phyloP scores from a whole-genome alignment of 768 basidiomycete species.

The Boletus sp. region DNA sequence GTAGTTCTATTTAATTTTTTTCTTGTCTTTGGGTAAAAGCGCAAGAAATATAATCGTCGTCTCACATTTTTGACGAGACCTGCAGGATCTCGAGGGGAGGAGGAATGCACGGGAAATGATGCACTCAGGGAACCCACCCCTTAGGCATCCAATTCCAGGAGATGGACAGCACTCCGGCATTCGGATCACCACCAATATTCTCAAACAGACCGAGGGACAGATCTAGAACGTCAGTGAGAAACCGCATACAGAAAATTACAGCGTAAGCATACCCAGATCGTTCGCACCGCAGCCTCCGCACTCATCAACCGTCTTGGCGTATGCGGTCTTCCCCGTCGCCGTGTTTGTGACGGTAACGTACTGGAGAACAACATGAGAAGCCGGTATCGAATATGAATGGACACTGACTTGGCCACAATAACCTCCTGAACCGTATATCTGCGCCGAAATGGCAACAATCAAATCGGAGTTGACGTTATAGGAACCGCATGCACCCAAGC shows the following conservation, averaged over 20 bases:
- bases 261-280: constrained; percentile 50
- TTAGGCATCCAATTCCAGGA: constrained; percentile 41
- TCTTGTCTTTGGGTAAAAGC: too few relatives aligned
- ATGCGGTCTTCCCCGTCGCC: constrained; percentile 47
- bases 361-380: constrained; percentile 33
- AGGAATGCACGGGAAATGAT: too few relatives aligned
- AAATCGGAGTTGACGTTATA: constrained; percentile 43
- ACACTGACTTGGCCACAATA: constrained; percentile 60
- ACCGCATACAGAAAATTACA: background rate
- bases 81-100: too few relatives aligned
- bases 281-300: constrained; percentile 50
- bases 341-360: constrained; percentile 57
- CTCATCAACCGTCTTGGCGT: constrained; percentile 52
- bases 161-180: constrained; percentile 47
- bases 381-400: background rate
- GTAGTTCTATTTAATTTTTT: too few relatives aligned
- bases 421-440: constrained; percentile 45
- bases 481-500: constrained; percentile 62
- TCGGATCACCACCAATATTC: constrained; percentile 45
- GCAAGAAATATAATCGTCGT: too few relatives aligned
- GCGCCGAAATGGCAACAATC: constrained; percentile 59
- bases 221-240: constrained; percentile 40
- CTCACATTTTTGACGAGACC: too few relatives aligned
- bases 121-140: too few relatives aligned
- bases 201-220: constrained; percentile 63